Evolutionary conservation across 106 monocot genomes (phyloP).

Genomic region (Dactylorhiza incarnata): DNA sequence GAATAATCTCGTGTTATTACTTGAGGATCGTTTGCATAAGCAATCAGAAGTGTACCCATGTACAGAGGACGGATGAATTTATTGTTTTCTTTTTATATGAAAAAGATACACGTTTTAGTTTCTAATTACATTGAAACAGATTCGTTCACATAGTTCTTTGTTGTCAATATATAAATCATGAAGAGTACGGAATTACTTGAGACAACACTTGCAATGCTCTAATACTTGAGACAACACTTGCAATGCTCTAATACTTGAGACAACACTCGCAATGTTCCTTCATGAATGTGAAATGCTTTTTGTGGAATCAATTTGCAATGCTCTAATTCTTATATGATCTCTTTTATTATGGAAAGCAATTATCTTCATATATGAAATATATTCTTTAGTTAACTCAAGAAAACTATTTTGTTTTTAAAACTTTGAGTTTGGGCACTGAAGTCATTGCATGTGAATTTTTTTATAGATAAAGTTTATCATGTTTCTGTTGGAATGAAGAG

Average conservation of each 20-base stretch:
- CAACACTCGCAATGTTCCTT: neutral
- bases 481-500: no score
- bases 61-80: neutral
- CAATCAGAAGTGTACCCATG: neutral
- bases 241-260: no score
- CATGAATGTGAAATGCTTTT: neutral
- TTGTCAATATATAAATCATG: neutral
- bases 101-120: neutral
- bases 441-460: neutral
- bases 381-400: neutral
- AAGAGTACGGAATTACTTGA: neutral
- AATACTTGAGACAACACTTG: no score
- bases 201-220: neutral
- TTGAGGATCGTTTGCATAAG: neutral
- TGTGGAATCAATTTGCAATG: conserved; percentile 4
- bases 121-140: neutral
- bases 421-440: neutral
- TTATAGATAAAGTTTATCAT: neutral
- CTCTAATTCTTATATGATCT: neutral
- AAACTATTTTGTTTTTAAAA: neutral
- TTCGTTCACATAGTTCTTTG: neutral
- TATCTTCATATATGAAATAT: neutral
- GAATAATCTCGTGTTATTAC: neutral
- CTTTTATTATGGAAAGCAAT: neutral
- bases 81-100: neutral